phyloP scores from a whole-genome alignment of 1,139 yeast species.

The Wickerhamomyces sp. region DNA sequence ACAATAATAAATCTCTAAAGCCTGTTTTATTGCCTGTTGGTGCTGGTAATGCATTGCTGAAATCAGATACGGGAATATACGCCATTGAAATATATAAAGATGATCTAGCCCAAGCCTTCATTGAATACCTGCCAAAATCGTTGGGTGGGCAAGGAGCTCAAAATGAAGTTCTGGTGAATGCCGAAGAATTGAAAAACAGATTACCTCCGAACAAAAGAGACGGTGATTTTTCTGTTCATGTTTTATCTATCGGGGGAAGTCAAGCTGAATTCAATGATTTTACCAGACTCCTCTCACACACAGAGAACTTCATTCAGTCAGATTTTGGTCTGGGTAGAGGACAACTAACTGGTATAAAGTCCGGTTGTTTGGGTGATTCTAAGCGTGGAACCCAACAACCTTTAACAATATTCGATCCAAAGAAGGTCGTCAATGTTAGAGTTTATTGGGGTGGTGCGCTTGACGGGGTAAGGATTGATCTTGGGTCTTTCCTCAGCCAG shows the following conservation, averaged over 20 bases:
- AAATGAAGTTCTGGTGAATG: constrained; percentile 43
- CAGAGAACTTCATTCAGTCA: constrained; percentile 13
- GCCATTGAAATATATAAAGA: constrained; percentile 59
- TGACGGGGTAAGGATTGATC: constrained; percentile 57
- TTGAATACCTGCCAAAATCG: constrained; percentile 55
- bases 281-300: constrained; percentile 15
- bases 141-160: constrained; percentile 60
- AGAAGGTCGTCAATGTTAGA: constrained; percentile 42
- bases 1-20: constrained; percentile 17
- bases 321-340: constrained; percentile 39
- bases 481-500: constrained; percentile 3
- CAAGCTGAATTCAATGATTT: constrained; percentile 28
- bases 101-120: constrained; percentile 59
- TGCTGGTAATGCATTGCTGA: constrained; percentile 42
- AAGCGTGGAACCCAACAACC: constrained; percentile 24
- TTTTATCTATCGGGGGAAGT: constrained; percentile 42
- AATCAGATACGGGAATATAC: constrained; percentile 62
- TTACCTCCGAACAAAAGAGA: constrained; percentile 37
- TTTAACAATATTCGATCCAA: constrained; percentile 21
- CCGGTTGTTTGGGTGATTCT: constrained; percentile 38
- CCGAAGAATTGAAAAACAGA: constrained; percentile 38
- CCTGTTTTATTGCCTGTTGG: constrained; percentile 43
- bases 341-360: constrained; percentile 40
- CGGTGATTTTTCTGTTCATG: constrained; percentile 41
- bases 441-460: constrained; percentile 70